Evolutionary conservation across 495 filamentous ascomycete genomes (phyloP).

Genomic region (Penicillium riverlandense): DNA sequence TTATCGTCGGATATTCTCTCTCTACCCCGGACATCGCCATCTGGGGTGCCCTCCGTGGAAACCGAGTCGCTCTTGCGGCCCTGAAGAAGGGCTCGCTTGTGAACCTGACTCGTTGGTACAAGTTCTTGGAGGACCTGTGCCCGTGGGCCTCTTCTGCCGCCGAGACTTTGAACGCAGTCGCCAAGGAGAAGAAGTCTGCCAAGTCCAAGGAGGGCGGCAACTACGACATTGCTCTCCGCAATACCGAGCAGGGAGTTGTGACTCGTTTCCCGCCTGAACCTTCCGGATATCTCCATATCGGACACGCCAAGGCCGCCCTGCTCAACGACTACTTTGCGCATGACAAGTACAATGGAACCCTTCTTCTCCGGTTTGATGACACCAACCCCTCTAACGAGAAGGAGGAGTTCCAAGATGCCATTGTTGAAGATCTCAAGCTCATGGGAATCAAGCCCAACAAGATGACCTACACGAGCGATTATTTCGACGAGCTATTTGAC

Average conservation of each 20-base stretch:
- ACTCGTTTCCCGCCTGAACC: constrained; percentile 95
- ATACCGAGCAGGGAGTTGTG: constrained; percentile 87
- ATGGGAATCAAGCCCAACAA: constrained; percentile 83
- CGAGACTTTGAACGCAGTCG: constrained; percentile 52
- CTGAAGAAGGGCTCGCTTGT: constrained; percentile 69
- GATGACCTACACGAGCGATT: constrained; percentile 76
- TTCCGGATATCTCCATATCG: constrained; percentile 90
- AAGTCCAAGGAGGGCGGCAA: constrained; percentile 76
- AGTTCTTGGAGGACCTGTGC: constrained; percentile 73
- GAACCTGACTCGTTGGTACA: constrained; percentile 85
- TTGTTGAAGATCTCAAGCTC: constrained; percentile 74
- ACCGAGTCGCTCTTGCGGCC: constrained; percentile 74
- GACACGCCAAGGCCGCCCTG: constrained; percentile 87
- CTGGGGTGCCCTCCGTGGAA: constrained; percentile 79
- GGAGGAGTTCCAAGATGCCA: constrained; percentile 83
- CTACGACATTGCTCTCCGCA: constrained; percentile 84
- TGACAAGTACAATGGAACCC: constrained; percentile 74
- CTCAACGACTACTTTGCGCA: constrained; percentile 94
- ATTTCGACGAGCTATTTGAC: constrained; percentile 83
- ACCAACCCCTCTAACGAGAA: constrained; percentile 94
- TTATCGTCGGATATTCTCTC: constrained; percentile 75
- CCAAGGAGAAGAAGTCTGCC: constrained; percentile 58
- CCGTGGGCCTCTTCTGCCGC: constrained; percentile 48
- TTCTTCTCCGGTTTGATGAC: constrained; percentile 84
- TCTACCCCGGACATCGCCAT: constrained; percentile 73